Conservation (phyloP, 345 rosid genomes). For the Corymbia maculata region DNA sequence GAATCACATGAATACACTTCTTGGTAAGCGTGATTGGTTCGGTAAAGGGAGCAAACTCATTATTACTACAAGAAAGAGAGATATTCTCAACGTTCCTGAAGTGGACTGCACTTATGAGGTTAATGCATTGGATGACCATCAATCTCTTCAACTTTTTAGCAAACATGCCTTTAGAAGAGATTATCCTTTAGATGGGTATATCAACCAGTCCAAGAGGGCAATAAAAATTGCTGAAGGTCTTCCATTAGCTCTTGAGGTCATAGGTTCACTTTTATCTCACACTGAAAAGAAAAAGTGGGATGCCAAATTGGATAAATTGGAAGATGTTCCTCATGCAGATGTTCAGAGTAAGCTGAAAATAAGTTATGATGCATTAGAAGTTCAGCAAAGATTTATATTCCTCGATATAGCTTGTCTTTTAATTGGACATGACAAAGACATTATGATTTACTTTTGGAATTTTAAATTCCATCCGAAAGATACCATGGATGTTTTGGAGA, state of each 20-base stretch:
- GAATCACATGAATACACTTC: no score
- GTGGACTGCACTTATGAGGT: no score
- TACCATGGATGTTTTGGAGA: background rate
- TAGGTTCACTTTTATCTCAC: background rate
- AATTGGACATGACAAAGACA: background rate
- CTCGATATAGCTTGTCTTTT: slow-evolving; percentile 2
- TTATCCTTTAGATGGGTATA: no score
- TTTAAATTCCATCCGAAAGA: background rate
- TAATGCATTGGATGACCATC: no score
- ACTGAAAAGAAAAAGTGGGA: background rate
- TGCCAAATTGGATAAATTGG: background rate
- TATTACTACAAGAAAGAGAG: no score
- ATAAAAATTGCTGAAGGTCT: background rate
- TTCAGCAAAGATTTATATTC: background rate
- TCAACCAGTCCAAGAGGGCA: no score
- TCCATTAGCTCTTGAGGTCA: background rate
- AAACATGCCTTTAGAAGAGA: no score
- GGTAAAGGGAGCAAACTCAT: no score
- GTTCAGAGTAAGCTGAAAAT: background rate
- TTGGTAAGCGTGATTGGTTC: no score
- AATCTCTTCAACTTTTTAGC: no score
- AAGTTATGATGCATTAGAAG: background rate
- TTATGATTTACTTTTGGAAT: background rate
- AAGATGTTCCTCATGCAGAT: background rate
- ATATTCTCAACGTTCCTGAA: no score